These are phyloP conservation scores for Sergeia podlipaevii DNA, from an alignment of 208 protist genomes.

Conservation along the genomic window DNA sequence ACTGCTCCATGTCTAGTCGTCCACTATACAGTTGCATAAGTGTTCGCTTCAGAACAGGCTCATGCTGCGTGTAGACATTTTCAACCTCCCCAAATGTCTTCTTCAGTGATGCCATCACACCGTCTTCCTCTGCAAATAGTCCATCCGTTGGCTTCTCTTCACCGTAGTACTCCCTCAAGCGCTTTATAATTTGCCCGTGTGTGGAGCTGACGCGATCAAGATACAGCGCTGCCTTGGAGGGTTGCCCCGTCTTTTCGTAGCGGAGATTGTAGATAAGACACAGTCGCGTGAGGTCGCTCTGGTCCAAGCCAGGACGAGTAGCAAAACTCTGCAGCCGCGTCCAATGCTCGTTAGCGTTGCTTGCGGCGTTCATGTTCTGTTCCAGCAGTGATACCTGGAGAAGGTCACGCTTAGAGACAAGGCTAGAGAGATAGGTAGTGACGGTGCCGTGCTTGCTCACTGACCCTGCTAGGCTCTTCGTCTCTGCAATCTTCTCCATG, in stretches of 20 bases:
- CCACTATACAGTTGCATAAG: conserved; percentile 75
- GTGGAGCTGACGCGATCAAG: conserved; percentile 36
- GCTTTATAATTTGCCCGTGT: conserved; percentile 36
- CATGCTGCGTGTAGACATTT: conserved; percentile 98
- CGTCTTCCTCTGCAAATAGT: conserved; percentile 83
- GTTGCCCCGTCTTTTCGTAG: conserved; percentile 50
- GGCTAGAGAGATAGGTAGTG: conserved; percentile 60
- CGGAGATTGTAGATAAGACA: conserved; percentile 82
- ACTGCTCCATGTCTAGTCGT: conserved; percentile 32
- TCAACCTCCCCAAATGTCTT: conserved; percentile 83
- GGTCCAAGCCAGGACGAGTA: conserved; percentile 16
- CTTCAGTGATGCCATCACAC: conserved; percentile 82
- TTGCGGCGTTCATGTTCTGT: conserved; percentile 90
- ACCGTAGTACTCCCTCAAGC: conserved; percentile 69
- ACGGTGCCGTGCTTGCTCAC: conserved; percentile 86
- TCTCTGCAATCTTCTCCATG: conserved; percentile 83
- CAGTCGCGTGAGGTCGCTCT: conserved; percentile 59
- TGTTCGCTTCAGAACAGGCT: conserved; percentile 86
- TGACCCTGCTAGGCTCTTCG: conserved; percentile 69
- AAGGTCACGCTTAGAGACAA: conserved; percentile 81
- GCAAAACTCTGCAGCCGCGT: conserved; percentile 62
- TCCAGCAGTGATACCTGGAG: conserved; percentile 94
- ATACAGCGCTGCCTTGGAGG: conserved; percentile 18
- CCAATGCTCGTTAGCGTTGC: conserved; percentile 62
- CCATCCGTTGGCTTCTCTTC: conserved; percentile 57